phyloP scores from a whole-genome alignment of 148 eudicot species.

The Bassia scoparia region DNA sequence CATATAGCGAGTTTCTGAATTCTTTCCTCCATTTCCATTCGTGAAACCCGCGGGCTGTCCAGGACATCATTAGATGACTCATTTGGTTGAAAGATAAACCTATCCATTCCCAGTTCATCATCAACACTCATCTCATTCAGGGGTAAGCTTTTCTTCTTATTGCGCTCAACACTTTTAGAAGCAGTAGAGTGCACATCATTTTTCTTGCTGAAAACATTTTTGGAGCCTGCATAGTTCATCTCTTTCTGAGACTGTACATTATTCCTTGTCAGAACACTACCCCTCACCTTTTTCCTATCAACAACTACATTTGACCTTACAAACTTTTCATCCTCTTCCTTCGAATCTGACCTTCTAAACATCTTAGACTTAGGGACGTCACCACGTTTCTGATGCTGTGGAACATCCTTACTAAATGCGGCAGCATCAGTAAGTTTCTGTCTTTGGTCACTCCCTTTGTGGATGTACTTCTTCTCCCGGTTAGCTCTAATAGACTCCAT shows the following conservation, averaged over 20 bases:
- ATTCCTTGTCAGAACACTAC: conserved; percentile 1
- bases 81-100: conserved; percentile 46
- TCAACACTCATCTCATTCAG: conserved; percentile 26
- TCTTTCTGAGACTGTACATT: conserved; percentile 9
- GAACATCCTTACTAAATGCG: conserved; percentile 11
- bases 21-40: conserved; percentile 84
- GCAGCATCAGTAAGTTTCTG: conserved; percentile 22
- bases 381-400: conserved; percentile 7
- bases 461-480: conserved; percentile 34
- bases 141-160: conserved; percentile 11
- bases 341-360: conserved; percentile 8
- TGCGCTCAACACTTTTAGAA: conserved; percentile 17
- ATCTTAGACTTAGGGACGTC: conserved; percentile 7
- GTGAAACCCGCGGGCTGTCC: conserved; percentile 51
- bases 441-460: conserved; percentile 17
- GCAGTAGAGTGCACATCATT: conserved; percentile 6
- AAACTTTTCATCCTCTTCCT: background rate
- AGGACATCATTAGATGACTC: conserved; percentile 39
- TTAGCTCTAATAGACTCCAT: conserved; percentile 60
- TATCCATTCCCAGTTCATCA: conserved; percentile 35
- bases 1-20: conserved; percentile 80
- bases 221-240: conserved; percentile 7
- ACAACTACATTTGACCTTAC: conserved; percentile 7
- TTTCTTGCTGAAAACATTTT: conserved; percentile 20
- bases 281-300: conserved; percentile 4